Base-by-base conservation (phyloP, 345 rosid species). In the Syzygium oleosum region DNA sequence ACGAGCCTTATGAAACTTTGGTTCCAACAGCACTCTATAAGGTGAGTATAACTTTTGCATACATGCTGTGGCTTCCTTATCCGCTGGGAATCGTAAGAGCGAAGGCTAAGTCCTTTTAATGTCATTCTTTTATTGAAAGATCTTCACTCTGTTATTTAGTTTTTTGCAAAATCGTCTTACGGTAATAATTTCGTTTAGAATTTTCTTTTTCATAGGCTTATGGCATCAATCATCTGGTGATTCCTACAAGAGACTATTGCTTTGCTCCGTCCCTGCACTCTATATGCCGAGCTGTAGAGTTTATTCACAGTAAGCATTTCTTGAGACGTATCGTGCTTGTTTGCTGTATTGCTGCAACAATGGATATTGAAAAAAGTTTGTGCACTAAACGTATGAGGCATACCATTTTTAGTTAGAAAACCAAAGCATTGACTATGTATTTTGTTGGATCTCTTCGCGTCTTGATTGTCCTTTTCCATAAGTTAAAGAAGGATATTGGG, bases 191-290 rank as follows among this genome's bases (percentile, higher is more conserved):
- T 68, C 1, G 10, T 85, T 85, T 54, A 31, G 46, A 52, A 89
- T 79, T 86, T 85, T 16, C 83, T 21, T 78, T 83, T 89, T 86
- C 86, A 90, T 87, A 97, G 99, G 95, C 94, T 80, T 88, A 93
- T 89, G 92, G 91, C 91, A 97, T 98, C 93, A 92, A 95, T 87
- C 99, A 98, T 93, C 91, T 98, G 92, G 97, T 98, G 91, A 94
- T 98, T 87, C 98, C 99, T 86, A 98, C 99, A 27, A 94, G 98
- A 90, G 99, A 98, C 90, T 98, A 98, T 91, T 98, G 95, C 90
- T 98, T 97, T 94, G 99, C 99, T 84, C 99, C 99, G 46, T 94
- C 97, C 38, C 88, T 97, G 91, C 90, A 88, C 89, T 95, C 95
- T 68, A 94, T 96, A 88, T 93, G 94, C 90, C 97, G 88, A 90